Conservation (phyloP, 2,329 filamentous ascomycete species). For the Pseudogymnoascus sp. region DNA sequence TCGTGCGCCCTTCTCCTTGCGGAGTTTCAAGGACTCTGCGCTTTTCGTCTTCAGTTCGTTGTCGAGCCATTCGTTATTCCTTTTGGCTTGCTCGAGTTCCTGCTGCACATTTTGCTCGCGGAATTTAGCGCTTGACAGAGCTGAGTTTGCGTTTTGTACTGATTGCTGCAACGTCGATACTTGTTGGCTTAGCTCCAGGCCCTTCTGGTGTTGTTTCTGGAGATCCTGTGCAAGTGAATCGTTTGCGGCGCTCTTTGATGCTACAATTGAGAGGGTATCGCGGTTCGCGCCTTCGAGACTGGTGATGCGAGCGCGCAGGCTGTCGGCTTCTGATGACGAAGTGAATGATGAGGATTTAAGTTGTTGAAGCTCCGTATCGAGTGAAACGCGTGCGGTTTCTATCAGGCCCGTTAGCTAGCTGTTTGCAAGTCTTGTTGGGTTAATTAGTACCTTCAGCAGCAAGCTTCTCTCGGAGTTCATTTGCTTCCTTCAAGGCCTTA, state of each 20-base stretch:
- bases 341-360: conserved; percentile 68
- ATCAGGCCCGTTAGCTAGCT: conserved; percentile 16
- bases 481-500: conserved; percentile 74
- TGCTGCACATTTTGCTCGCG: conserved; percentile 84
- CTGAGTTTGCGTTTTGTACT: conserved; percentile 71
- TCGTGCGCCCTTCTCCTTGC: conserved; percentile 88
- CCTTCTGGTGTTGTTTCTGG: conserved; percentile 80
- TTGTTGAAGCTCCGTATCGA: conserved; percentile 74
- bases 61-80: conserved; percentile 90
- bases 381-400: conserved; percentile 67
- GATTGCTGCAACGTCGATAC: conserved; percentile 73
- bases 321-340: conserved; percentile 65
- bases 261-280: conserved; percentile 79
- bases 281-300: conserved; percentile 87
- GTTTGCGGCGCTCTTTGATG: conserved; percentile 80
- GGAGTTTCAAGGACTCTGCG: conserved; percentile 76
- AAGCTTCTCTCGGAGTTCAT: conserved; percentile 71
- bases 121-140: conserved; percentile 75
- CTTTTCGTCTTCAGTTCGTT: conserved; percentile 84
- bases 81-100: conserved; percentile 79
- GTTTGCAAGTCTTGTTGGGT: conserved; percentile 6
- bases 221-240: conserved; percentile 81
- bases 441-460: conserved; percentile 61
- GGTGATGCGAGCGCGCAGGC: conserved; percentile 71
- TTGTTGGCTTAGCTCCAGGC: conserved; percentile 73